Percentiles rank a stretch among this genome's conserved stretches.
Evolutionary conservation across 2,329 filamentous ascomycete genomes (phyloP).

Genomic region (Incumbomyces delicatus): DNA sequence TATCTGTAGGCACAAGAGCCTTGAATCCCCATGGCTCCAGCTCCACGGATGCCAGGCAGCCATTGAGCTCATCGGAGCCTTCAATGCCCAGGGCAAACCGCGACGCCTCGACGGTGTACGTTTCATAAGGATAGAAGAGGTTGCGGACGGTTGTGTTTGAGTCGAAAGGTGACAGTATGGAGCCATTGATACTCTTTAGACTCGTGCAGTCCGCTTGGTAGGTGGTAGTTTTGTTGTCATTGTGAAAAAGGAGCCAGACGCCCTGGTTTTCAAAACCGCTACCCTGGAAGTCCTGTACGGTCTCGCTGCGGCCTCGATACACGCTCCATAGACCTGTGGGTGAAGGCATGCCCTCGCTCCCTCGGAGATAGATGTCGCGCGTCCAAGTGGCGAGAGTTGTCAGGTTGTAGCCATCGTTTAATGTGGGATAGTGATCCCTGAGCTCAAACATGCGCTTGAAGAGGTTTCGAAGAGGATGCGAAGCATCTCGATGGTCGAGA

Average conservation of each 20-base stretch:
- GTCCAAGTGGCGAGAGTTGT: conserved; percentile 49
- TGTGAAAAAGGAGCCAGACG: conserved; percentile 25
- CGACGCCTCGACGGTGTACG: conserved; percentile 41
- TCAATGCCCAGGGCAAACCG: conserved; percentile 38
- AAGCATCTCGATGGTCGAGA: conserved; percentile 53
- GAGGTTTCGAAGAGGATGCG: conserved; percentile 51
- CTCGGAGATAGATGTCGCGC: conserved; percentile 40
- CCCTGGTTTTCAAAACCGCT: conserved; percentile 28
- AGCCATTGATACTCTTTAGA: conserved; percentile 25
- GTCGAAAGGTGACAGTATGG: conserved; percentile 48
- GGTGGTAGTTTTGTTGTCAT: conserved; percentile 37
- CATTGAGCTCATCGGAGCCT: conserved; percentile 40
- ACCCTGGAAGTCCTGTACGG: conserved; percentile 34
- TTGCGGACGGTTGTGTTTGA: conserved; percentile 49
- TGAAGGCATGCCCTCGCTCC: conserved; percentile 43
- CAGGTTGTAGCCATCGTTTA: conserved; percentile 51
- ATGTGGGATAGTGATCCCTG: conserved; percentile 44
- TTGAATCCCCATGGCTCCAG: conserved; percentile 50
- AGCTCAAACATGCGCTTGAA: conserved; percentile 54
- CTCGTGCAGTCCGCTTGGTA: conserved; percentile 50
- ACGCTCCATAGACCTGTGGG: conserved; percentile 53
- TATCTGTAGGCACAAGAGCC: conserved; percentile 46
- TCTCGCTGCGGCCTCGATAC: conserved; percentile 32
- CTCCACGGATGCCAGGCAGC: conserved; percentile 45
- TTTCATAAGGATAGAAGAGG: conserved; percentile 53